Evolutionary conservation across 176 grass and related monocot species (phyloP).

Genomic region (Coix lacrymajobi): DNA sequence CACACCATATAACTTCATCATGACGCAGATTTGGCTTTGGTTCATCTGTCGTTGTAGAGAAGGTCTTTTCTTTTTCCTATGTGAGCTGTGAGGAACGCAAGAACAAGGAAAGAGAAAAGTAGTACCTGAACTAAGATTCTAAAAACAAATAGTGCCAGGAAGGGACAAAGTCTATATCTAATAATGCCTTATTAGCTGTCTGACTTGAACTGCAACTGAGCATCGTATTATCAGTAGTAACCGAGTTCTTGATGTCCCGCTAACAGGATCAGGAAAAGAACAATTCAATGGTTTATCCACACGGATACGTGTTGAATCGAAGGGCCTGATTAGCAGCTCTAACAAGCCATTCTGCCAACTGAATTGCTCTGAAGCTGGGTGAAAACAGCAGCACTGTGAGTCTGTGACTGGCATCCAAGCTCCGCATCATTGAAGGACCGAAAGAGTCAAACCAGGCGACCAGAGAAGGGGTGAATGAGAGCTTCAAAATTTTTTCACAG

Average conservation of each 20-base stretch:
- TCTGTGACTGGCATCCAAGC: background rate
- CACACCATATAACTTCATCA: background rate
- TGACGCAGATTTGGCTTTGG: background rate
- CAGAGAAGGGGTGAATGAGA: too few species aligned
- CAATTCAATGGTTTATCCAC: background rate
- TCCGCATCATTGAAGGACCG: too few species aligned
- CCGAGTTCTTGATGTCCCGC: background rate
- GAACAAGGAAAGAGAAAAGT: conserved; percentile 8
- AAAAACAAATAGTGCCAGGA: conserved; percentile 8
- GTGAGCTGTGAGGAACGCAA: background rate
- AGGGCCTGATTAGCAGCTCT: background rate
- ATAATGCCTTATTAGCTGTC: conserved; percentile 15
- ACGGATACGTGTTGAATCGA: background rate
- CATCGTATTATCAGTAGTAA: background rate
- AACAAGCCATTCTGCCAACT: conserved; percentile 3
- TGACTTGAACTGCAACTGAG: conserved; percentile 14
- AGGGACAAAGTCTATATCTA: conserved; percentile 16
- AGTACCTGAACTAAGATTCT: conserved; percentile 16
- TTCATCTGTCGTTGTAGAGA: conserved; percentile 14
- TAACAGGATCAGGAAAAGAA: background rate
- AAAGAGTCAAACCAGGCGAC: too few species aligned
- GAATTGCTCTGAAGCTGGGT: background rate
- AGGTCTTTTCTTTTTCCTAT: conserved; percentile 28
- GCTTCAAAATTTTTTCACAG: too few species aligned
- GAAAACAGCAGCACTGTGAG: background rate